These are phyloP conservation scores for Triticum turgidum DNA, from an alignment of 176 grass and related monocot species.

Conservation along the genomic window DNA sequence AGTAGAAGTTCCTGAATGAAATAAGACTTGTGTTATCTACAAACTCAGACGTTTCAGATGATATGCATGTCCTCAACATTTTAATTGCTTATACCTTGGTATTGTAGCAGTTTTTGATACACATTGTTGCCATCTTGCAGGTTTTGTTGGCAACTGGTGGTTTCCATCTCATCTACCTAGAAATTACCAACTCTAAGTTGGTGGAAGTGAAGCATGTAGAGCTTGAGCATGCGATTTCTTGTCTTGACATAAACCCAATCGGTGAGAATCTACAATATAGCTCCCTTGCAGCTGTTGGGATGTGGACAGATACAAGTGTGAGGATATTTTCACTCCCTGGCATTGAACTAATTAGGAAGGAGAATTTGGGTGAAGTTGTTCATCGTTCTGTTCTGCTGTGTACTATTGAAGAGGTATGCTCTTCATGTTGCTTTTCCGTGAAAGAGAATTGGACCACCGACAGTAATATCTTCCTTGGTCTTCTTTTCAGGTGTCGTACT, in stretches of 20 bases:
- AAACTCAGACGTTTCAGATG: neutral
- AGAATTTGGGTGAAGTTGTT: constrained; percentile 83
- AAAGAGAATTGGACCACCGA: neutral
- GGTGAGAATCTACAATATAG: constrained; percentile 59
- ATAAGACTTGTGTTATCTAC: neutral
- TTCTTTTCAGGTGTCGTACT: constrained; percentile 68
- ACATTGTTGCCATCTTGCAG: constrained; percentile 42
- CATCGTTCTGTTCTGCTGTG: constrained; percentile 90
- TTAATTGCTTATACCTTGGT: neutral
- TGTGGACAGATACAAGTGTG: constrained; percentile 98
- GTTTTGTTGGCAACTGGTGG: constrained; percentile 88
- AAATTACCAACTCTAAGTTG: constrained; percentile 75
- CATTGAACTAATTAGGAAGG: constrained; percentile 67
- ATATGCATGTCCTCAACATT: neutral
- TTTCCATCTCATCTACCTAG: constrained; percentile 91
- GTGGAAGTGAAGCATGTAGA: constrained; percentile 77
- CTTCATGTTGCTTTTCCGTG: constrained; percentile 8
- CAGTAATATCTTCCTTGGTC: constrained; percentile 4
- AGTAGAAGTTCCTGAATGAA: neutral
- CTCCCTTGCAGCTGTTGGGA: constrained; percentile 82
- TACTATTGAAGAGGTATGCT: constrained; percentile 84
- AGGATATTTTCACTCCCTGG: constrained; percentile 87
- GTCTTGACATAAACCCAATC: constrained; percentile 87
- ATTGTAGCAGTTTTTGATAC: neutral
- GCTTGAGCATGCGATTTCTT: constrained; percentile 91